phyloP scores from a whole-genome alignment of 2,329 filamentous ascomycete genomes.

The Coccinonectria pachysandricola region DNA sequence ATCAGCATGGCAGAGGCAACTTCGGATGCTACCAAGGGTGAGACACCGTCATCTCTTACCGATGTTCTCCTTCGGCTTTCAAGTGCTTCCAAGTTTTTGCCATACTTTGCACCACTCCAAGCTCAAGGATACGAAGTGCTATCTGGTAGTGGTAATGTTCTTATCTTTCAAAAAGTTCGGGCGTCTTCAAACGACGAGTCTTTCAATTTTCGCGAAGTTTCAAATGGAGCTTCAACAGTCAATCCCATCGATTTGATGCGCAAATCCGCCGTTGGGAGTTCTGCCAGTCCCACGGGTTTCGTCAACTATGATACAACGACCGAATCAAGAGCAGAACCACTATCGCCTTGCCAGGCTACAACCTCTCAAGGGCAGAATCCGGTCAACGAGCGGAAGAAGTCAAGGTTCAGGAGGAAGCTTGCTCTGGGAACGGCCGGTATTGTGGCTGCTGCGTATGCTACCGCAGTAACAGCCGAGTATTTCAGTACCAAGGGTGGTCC shows the following conservation, averaged over 20 bases:
- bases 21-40: slow-evolving; percentile 38
- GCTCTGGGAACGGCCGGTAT: slow-evolving; percentile 44
- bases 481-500: slow-evolving; percentile 35
- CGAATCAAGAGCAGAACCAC: no score
- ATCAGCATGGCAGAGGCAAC: slow-evolving; percentile 51
- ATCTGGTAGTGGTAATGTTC: slow-evolving; percentile 50
- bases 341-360: no score
- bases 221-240: slow-evolving; percentile 15
- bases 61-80: slow-evolving; percentile 51
- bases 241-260: slow-evolving; percentile 53
- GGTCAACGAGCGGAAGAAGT: slow-evolving; percentile 25
- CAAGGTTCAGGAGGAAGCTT: slow-evolving; percentile 35
- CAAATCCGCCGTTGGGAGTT: slow-evolving; percentile 40
- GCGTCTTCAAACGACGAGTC: slow-evolving; percentile 3
- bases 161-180: slow-evolving; percentile 55
- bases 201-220: background rate
- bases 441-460: slow-evolving; percentile 45
- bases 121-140: slow-evolving; percentile 57
- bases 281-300: slow-evolving; percentile 55
- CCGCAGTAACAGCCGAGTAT: slow-evolving; percentile 49
- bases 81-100: slow-evolving; percentile 54
- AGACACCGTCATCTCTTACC: slow-evolving; percentile 44
- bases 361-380: slow-evolving; percentile 32
- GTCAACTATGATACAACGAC: slow-evolving; percentile 46
- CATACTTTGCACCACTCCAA: slow-evolving; percentile 49